These are phyloP conservation scores for Globisporangium camurandrum DNA, from an alignment of 352 stramenopile genomes.

Conservation along the genomic window DNA sequence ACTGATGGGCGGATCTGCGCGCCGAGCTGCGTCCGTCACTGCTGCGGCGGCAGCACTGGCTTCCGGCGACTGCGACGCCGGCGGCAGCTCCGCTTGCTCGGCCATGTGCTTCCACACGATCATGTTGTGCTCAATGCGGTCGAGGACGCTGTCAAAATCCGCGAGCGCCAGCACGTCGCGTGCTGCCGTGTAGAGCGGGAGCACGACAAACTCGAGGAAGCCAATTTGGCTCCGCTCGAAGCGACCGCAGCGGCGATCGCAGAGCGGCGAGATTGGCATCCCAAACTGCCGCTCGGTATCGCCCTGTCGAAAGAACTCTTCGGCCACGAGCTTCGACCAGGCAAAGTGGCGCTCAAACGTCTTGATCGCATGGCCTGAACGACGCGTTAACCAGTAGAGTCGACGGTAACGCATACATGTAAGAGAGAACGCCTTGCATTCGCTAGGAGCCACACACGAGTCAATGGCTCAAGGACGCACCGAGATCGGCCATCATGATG, in stretches of 20 bases:
- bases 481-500: constrained; percentile 74
- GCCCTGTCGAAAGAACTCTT: constrained; percentile 68
- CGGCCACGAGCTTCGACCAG: constrained; percentile 52
- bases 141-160: constrained; percentile 39
- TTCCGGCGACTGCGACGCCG: neutral
- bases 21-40: neutral
- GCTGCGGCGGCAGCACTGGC: neutral
- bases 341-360: constrained; percentile 43
- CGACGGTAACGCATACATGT: no score
- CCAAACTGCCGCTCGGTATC: constrained; percentile 51
- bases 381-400: no score
- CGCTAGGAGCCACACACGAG: no score
- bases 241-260: constrained; percentile 35
- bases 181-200: constrained; percentile 50
- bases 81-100: constrained; percentile 6
- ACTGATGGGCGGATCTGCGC: no score
- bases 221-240: constrained; percentile 69
- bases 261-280: constrained; percentile 55
- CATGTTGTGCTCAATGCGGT: constrained; percentile 39
- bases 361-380: constrained; percentile 53
- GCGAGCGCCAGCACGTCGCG: constrained; percentile 37
- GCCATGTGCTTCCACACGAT: constrained; percentile 29
- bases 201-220: constrained; percentile 68
- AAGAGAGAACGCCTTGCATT: neutral
- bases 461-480: no score